A percentile compares a stretch with the other conserved stretches of the same genome.
phyloP scores from a whole-genome alignment of 306 rosid species.

The Cicer cuneatum region DNA sequence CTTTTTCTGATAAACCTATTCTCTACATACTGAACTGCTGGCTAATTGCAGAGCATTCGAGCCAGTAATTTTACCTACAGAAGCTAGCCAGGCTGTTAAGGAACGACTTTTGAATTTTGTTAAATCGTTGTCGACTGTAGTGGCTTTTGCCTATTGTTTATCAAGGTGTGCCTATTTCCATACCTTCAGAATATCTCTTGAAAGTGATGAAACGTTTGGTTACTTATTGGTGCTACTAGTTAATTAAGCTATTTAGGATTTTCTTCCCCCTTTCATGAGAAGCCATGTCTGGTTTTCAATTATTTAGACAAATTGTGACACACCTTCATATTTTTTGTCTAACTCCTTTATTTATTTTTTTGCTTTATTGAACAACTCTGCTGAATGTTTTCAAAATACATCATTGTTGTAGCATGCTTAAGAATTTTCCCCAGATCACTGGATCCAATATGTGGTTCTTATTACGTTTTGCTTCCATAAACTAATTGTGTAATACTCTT shows the following conservation, averaged over 20 bases:
- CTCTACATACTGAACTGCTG: constrained; percentile 31
- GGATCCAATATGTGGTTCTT: constrained; percentile 37
- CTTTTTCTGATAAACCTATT: background rate
- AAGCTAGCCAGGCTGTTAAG: constrained; percentile 78
- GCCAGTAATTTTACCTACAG: constrained; percentile 75
- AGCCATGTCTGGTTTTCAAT: constrained; percentile 20
- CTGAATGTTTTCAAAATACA: constrained; percentile 20
- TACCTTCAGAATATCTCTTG: constrained; percentile 21
- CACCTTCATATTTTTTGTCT: constrained; percentile 21
- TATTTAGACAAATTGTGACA: constrained; percentile 3
- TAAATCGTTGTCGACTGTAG: constrained; percentile 84
- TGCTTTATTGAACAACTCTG: constrained; percentile 12
- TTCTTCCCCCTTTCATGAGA: constrained; percentile 18
- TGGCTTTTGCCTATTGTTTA: constrained; percentile 88
- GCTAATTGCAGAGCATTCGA: constrained; percentile 73
- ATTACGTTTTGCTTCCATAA: constrained; percentile 39
- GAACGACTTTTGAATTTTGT: constrained; percentile 78
- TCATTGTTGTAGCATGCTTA: constrained; percentile 21
- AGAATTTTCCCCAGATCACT: constrained; percentile 33
- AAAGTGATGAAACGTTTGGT: constrained; percentile 41
- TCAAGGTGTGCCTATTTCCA: constrained; percentile 69
- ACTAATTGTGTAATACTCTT: constrained; percentile 37
- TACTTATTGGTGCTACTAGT: constrained; percentile 26
- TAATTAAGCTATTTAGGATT: constrained; percentile 20
- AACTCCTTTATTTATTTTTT: constrained; percentile 19